These are phyloP conservation scores for Halophytophthora polymorphica DNA, from an alignment of 352 stramenopile species.

Conservation along the genomic window DNA sequence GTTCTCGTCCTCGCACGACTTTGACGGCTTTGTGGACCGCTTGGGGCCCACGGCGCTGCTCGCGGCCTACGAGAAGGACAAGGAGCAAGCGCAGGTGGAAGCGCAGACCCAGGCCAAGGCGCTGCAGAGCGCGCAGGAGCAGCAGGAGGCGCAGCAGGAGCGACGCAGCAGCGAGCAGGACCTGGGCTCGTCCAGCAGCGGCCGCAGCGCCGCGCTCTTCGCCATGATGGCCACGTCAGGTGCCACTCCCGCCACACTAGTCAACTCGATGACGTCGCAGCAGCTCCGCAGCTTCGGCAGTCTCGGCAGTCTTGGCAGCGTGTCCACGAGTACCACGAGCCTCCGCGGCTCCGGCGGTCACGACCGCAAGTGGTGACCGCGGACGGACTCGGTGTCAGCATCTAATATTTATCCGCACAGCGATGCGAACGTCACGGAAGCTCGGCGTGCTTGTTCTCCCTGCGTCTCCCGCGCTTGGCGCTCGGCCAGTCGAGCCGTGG, in stretches of 20 bases:
- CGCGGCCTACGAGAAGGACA: constrained; percentile 42
- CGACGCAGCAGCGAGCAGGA: constrained; percentile 33
- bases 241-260: constrained; percentile 28
- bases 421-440: constrained; percentile 29
- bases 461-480: constrained; percentile 24
- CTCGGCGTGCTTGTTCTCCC: constrained; percentile 14
- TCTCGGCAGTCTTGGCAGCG: constrained; percentile 65
- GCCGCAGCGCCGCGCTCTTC: constrained; percentile 31
- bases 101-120: constrained; percentile 25
- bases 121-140: constrained; percentile 11
- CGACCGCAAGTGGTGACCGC: constrained; percentile 24
- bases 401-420: constrained; percentile 54
- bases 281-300: constrained; percentile 64
- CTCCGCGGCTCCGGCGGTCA: constrained; percentile 13
- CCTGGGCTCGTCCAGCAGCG: constrained; percentile 35
- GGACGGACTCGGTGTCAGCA: too few relatives aligned
- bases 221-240: constrained; percentile 13
- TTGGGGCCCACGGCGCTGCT: constrained; percentile 57
- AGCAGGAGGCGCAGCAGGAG: constrained; percentile 17
- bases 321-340: constrained; percentile 29
- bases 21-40: constrained; percentile 76
- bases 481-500: constrained; percentile 30
- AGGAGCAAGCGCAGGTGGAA: constrained; percentile 23
- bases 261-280: constrained; percentile 38
- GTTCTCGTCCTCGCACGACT: constrained; percentile 83